phyloP scores from a whole-genome alignment of 176 grass and related monocot species.

The Phoenix dactylifera region DNA sequence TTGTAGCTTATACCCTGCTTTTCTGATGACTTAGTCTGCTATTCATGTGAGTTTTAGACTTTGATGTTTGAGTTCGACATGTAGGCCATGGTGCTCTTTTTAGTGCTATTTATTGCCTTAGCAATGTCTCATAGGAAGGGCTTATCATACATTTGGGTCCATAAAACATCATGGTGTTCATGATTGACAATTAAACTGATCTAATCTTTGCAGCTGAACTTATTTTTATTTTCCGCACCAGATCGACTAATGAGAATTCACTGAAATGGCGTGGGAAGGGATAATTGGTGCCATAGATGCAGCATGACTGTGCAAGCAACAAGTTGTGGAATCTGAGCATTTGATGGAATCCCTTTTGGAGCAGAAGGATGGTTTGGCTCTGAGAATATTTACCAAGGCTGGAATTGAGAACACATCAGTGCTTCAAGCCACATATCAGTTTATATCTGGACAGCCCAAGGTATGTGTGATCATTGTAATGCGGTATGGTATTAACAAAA shows the following conservation, averaged over 20 bases:
- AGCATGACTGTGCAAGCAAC: slow-evolving; percentile 57
- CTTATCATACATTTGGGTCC: too few species aligned
- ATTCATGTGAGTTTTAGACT: too few species aligned
- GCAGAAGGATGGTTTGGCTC: slow-evolving; percentile 89
- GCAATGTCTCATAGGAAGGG: too few species aligned
- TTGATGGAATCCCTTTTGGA: slow-evolving; percentile 91
- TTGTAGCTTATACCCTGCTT: too few species aligned
- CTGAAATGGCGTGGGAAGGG: slow-evolving; percentile 88
- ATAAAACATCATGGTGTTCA: too few species aligned
- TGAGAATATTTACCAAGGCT: slow-evolving; percentile 82
- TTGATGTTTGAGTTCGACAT: too few species aligned
- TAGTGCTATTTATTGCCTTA: too few species aligned
- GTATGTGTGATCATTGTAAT: slow-evolving; percentile 16
- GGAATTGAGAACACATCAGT: slow-evolving; percentile 69
- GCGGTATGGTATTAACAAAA: neutral
- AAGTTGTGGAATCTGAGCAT: slow-evolving; percentile 77
- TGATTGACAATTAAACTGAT: too few species aligned
- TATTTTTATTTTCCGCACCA: slow-evolving; percentile 14
- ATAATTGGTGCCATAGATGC: slow-evolving; percentile 65
- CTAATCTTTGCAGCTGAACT: too few species aligned
- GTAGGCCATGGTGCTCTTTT: too few species aligned
- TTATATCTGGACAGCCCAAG: slow-evolving; percentile 74
- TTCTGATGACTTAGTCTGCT: too few species aligned
- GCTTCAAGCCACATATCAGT: slow-evolving; percentile 67
- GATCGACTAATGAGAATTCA: slow-evolving; percentile 51